Evolutionary conservation across 805 yeast species (phyloP), one percentile per base, ranked within the genome.

Genomic region (Sungouiella thailandica): DNA sequence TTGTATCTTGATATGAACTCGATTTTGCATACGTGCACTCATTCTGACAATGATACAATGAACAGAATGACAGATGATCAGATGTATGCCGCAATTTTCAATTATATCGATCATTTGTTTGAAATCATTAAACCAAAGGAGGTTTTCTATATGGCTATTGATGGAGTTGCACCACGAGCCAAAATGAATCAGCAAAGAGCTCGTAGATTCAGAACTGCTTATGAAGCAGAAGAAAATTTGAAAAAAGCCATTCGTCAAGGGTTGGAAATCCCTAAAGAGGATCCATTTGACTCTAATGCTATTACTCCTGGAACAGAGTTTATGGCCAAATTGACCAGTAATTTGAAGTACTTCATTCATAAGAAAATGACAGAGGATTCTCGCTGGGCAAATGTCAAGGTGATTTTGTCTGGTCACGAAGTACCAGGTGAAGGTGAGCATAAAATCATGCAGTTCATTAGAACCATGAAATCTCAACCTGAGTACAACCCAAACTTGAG

Each of bases 401-500:
- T 90, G 40, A 70, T 90, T 19, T 70, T 90, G 40, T 82, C 93
- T 34, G 97, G 96, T 23, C 96, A 87, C 51, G 96, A 89, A 58
- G 97, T 86, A 13, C 97, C 97, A 3, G 97, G 97, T 47, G 97
- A 90, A 68, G 97, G 97, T 62, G 97, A 90, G 64, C 97, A 90
- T 63, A 90, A 90, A 55, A 88, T 90, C 47, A 90, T 89, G 97
- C 86, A 86, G 49, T 87, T 76, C 50, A 87, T 90, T 44, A 78
- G 97, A 62, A 65, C 76, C 27, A 72, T 79, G 61, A 83, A 84
- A 56, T 74, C 89, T n/a, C 81, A 79, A 50, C 71, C 76, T 0
- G 78, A 68, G 32, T 85, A 84, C 52, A 72, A 86, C 52, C 78
- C 88, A 31, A 85, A 90, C 56, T 70, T 82, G 12, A 80, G 96